A percentile compares a stretch with the other conserved stretches of the same genome.
These are phyloP conservation scores for Didymella glomerata DNA, from an alignment of 2,329 filamentous ascomycete species.

Conservation along the genomic window DNA sequence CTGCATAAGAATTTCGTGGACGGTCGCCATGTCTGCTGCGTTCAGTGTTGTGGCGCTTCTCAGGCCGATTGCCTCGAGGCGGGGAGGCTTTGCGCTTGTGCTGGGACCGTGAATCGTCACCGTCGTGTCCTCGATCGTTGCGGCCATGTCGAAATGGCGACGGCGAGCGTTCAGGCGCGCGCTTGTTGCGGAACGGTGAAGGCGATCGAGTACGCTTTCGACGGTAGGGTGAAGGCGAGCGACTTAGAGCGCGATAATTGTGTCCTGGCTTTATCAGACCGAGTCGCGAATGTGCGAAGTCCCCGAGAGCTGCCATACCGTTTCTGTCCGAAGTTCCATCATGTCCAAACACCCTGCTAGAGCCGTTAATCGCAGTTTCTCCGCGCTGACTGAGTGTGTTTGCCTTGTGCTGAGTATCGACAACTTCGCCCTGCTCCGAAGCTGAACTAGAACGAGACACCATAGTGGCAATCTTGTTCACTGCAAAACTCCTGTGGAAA, in stretches of 20 bases:
- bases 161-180: slow-evolving; percentile 37
- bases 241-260: slow-evolving; percentile 36
- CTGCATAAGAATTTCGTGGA: slow-evolving; percentile 70
- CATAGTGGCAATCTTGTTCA: slow-evolving; percentile 26
- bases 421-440: slow-evolving; percentile 45
- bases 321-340: slow-evolving; percentile 39
- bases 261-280: slow-evolving; percentile 22
- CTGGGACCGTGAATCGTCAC: slow-evolving; percentile 32
- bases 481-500: slow-evolving; percentile 23
- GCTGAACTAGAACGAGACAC: slow-evolving; percentile 39
- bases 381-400: slow-evolving; percentile 41
- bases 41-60: slow-evolving; percentile 65
- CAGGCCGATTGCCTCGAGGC: slow-evolving; percentile 44
- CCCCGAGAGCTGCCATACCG: slow-evolving; percentile 18
- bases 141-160: slow-evolving; percentile 38
- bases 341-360: slow-evolving; percentile 42
- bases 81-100: slow-evolving; percentile 54
- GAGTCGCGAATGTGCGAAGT: background rate
- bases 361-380: slow-evolving; percentile 48
- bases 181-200: slow-evolving; percentile 40
- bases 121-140: slow-evolving; percentile 35
- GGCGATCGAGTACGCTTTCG: slow-evolving; percentile 37
- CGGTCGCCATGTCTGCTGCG: slow-evolving; percentile 60
- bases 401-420: slow-evolving; percentile 46
- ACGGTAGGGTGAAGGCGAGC: slow-evolving; percentile 45